phyloP scores from a whole-genome alignment of 805 yeast genomes.

The Torulaspora microellipsoides region DNA sequence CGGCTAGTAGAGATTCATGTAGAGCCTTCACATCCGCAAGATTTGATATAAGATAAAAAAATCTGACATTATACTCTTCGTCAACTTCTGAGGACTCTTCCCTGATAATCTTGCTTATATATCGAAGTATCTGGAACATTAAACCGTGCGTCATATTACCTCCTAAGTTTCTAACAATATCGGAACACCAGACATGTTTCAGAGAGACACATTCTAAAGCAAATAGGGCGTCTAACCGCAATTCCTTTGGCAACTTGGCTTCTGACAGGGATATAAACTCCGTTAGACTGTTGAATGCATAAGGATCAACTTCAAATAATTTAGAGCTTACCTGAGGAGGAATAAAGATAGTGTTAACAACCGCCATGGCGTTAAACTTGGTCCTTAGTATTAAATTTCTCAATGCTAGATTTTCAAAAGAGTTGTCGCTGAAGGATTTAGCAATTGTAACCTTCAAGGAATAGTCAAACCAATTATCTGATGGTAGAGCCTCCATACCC shows the following conservation, averaged over 20 bases:
- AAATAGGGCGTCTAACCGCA: constrained; percentile 57
- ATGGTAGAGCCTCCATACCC: constrained; percentile 54
- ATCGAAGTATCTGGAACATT: constrained; percentile 65
- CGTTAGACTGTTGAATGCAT: constrained; percentile 60
- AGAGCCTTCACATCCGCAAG: constrained; percentile 54
- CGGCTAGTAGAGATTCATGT: constrained; percentile 56
- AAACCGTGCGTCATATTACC: constrained; percentile 87
- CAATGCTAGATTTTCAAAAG: constrained; percentile 48
- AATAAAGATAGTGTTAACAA: constrained; percentile 51
- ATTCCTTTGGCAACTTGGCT: constrained; percentile 45
- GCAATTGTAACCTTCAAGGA: constrained; percentile 58
- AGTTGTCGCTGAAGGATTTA: constrained; percentile 61
- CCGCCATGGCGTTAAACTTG: constrained; percentile 65
- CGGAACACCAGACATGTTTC: constrained; percentile 67
- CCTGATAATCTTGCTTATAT: constrained; percentile 49
- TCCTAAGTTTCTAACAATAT: constrained; percentile 69
- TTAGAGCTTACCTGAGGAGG: constrained; percentile 59
- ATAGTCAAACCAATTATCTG: constrained; percentile 59
- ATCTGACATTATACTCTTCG: constrained; percentile 44
- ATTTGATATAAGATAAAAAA: constrained; percentile 61
- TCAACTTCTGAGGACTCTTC: constrained; percentile 38
- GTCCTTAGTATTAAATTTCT: constrained; percentile 57
- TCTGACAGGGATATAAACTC: constrained; percentile 68
- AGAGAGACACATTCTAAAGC: constrained; percentile 66
- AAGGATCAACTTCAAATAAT: constrained; percentile 68